Percentiles rank a stretch among this genome's conserved stretches.
Conservation (phyloP, 2,329 filamentous ascomycete genomes). For the Madurella mycetomatis region DNA sequence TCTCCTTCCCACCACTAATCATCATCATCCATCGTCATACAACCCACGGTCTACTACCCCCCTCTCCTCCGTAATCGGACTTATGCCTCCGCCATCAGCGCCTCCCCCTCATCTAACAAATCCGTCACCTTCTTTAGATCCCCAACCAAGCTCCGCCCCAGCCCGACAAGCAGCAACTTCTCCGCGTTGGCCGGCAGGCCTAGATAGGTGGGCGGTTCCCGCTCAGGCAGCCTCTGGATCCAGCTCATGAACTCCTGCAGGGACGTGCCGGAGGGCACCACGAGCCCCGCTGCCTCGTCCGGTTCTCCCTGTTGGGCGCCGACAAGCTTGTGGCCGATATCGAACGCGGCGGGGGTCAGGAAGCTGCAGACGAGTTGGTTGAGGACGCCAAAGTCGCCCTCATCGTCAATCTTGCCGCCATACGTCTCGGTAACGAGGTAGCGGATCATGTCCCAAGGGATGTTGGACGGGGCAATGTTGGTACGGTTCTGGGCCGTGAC, state of each 20-base stretch:
- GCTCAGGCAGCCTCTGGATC: slow-evolving; percentile 88
- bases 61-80: background rate
- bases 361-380: slow-evolving; percentile 68
- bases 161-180: slow-evolving; percentile 85
- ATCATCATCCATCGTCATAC: background rate
- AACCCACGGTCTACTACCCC: background rate
- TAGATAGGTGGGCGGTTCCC: slow-evolving; percentile 92
- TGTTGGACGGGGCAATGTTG: slow-evolving; percentile 88
- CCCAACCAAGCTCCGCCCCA: slow-evolving; percentile 77
- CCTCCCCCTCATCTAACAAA: slow-evolving; percentile 89
- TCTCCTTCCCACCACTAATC: background rate
- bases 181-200: slow-evolving; percentile 93
- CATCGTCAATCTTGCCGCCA: slow-evolving; percentile 94
- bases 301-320: slow-evolving; percentile 40
- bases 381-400: slow-evolving; percentile 74
- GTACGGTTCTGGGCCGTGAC: slow-evolving; percentile 75
- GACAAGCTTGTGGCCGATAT: slow-evolving; percentile 86
- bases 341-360: slow-evolving; percentile 84
- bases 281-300: slow-evolving; percentile 47
- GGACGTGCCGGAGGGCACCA: slow-evolving; percentile 74
- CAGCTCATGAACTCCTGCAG: slow-evolving; percentile 84
- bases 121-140: slow-evolving; percentile 82
- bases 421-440: slow-evolving; percentile 91
- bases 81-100: slow-evolving; percentile 67
- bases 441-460: slow-evolving; percentile 95